These are phyloP conservation scores for Stagonosporopsis cucurbitacearum DNA, from an alignment of 2,329 filamentous ascomycete species.

Conservation along the genomic window DNA sequence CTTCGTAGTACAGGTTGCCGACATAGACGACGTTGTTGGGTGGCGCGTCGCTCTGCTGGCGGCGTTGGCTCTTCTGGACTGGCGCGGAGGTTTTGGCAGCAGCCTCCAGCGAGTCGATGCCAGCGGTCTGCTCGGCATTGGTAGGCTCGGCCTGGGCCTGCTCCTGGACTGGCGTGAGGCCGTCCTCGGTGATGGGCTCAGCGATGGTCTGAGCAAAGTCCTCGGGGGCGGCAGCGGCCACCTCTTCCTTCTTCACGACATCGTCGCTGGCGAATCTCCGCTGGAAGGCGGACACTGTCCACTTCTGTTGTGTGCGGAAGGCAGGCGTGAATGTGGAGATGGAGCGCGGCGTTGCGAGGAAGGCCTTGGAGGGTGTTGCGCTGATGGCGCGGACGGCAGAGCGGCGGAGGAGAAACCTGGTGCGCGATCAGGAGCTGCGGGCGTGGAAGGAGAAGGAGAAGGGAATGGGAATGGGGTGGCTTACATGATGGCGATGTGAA, in stretches of 20 bases:
- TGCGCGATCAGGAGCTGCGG: conserved; percentile 13
- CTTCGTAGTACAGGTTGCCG: conserved; percentile 74
- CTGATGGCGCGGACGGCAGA: conserved; percentile 62
- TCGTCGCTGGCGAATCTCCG: conserved; percentile 59
- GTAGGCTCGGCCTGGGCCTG: conserved; percentile 32
- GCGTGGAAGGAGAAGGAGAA: background rate
- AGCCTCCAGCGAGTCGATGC: conserved; percentile 32
- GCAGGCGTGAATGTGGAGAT: conserved; percentile 44
- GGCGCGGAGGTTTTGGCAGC: conserved; percentile 4
- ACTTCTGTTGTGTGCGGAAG: conserved; percentile 46
- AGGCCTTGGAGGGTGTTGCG: conserved; percentile 53
- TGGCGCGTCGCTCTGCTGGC: conserved; percentile 5
- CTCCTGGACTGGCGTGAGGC: conserved; percentile 35
- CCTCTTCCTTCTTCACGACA: conserved; percentile 48
- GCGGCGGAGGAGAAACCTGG: conserved; percentile 65
- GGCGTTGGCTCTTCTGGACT: conserved; percentile 8
- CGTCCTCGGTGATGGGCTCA: conserved; percentile 45
- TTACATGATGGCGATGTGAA: conserved; percentile 26
- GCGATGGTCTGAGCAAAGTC: conserved; percentile 46
- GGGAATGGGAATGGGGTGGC: background rate
- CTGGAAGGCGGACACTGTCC: conserved; percentile 51
- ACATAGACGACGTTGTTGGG: conserved; percentile 62
- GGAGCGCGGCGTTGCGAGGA: conserved; percentile 51
- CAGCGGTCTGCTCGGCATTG: conserved; percentile 38
- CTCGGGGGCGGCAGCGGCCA: conserved; percentile 33